Percentiles rank a stretch among this genome's conserved stretches.
phyloP scores from a whole-genome alignment of 805 yeast species.

The Candida nemodendra region DNA sequence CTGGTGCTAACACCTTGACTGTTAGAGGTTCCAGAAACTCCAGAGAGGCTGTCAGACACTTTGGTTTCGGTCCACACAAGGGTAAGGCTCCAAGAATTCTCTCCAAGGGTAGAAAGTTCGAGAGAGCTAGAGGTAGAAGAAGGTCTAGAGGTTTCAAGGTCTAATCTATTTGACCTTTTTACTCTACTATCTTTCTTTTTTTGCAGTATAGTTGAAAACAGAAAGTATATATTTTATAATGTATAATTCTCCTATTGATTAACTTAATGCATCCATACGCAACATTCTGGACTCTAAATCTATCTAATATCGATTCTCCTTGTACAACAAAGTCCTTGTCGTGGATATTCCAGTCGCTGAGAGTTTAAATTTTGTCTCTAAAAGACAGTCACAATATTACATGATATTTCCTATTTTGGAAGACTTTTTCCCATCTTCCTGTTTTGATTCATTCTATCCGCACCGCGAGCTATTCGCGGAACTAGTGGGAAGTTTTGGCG shows the following conservation, averaged over 20 bases:
- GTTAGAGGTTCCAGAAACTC: conserved; percentile 98
- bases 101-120: conserved; percentile 99
- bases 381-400: too few species aligned
- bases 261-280: neutral
- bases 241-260: conserved; percentile 4
- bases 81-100: conserved; percentile 97
- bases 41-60: conserved; percentile 99
- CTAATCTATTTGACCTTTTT: conserved; percentile 44
- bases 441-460: too few species aligned
- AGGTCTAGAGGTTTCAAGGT: conserved; percentile 99
- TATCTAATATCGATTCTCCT: too few species aligned
- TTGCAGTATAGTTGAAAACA: conserved; percentile 9
- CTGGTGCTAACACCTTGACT: conserved; percentile 97
- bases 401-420: too few species aligned
- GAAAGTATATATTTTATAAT: conserved; percentile 6
- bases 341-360: too few species aligned
- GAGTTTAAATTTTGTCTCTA: too few species aligned
- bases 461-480: too few species aligned
- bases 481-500: too few species aligned
- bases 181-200: conserved; percentile 7
- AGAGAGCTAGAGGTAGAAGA: conserved; percentile 99
- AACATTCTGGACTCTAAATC: too few species aligned
- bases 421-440: too few species aligned
- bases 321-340: too few species aligned
- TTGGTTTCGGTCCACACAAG: conserved; percentile 99